These are phyloP conservation scores for Fusarium sp. DNA, from an alignment of 2,329 filamentous ascomycete genomes.

Conservation along the genomic window DNA sequence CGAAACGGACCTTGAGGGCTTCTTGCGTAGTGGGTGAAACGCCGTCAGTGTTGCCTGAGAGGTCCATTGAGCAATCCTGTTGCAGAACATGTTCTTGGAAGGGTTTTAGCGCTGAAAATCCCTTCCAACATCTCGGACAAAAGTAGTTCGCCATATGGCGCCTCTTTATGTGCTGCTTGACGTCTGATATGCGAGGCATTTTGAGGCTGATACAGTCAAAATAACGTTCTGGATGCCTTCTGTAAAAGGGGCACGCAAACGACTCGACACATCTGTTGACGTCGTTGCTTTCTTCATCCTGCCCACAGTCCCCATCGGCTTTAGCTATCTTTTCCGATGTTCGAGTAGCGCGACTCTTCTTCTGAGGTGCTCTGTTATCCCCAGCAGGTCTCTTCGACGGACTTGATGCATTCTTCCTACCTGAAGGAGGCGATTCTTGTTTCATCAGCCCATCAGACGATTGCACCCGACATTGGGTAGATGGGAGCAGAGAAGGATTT, in stretches of 20 bases:
- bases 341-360: neutral
- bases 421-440: neutral
- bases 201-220: slow-evolving; percentile 1
- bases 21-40: neutral
- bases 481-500: neutral
- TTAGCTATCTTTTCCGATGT: neutral
- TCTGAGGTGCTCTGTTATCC: neutral
- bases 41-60: neutral
- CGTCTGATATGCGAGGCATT: neutral
- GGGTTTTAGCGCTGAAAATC: neutral
- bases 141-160: neutral
- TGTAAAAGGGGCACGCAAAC: slow-evolving; percentile 7
- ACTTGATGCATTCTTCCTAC: neutral
- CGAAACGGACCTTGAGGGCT: neutral
- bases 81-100: neutral
- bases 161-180: slow-evolving; percentile 7
- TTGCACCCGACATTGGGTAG: neutral
- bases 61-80: neutral
- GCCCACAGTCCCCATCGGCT: neutral
- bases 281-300: neutral
- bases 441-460: neutral
- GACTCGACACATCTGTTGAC: neutral
- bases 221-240: neutral
- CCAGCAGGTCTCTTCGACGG: neutral
- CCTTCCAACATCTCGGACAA: neutral